These are phyloP conservation scores for Wolfiporia cocos DNA, from an alignment of 1,284 basidiomycete species.

Conservation along the genomic window DNA sequence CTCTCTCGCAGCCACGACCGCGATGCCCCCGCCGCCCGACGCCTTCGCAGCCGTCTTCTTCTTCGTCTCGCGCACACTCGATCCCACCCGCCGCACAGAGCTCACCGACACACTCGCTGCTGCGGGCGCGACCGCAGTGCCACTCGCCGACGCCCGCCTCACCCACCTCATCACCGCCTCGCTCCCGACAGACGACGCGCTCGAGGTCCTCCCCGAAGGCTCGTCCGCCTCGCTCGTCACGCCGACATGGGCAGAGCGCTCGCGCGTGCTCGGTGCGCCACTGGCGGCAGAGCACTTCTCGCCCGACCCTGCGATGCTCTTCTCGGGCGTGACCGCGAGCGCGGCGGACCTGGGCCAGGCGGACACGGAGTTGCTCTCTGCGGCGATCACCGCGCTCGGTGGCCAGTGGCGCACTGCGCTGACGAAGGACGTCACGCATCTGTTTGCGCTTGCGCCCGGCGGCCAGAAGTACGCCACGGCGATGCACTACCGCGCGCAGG, in stretches of 20 bases:
- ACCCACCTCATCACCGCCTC: slow-evolving; percentile 23
- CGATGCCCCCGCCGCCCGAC: too few species aligned
- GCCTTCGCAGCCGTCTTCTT: slow-evolving; percentile 19
- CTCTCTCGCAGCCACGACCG: too few species aligned
- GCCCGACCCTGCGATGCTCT: slow-evolving; percentile 69
- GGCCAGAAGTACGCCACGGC: slow-evolving; percentile 60
- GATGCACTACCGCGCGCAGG: slow-evolving; percentile 47
- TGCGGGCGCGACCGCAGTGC: slow-evolving; percentile 15
- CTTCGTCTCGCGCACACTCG: slow-evolving; percentile 19
- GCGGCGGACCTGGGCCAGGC: slow-evolving; percentile 55
- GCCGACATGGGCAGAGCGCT: slow-evolving; percentile 61
- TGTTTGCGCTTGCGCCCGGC: slow-evolving; percentile 54
- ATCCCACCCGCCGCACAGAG: slow-evolving; percentile 11
- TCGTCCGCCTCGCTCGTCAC: slow-evolving; percentile 17
- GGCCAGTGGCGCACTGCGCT: slow-evolving; percentile 75
- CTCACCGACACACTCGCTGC: slow-evolving; percentile 18
- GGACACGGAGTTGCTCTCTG: slow-evolving; percentile 70
- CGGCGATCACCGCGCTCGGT: slow-evolving; percentile 71
- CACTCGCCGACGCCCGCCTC: slow-evolving; percentile 14
- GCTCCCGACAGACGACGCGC: slow-evolving; percentile 18
- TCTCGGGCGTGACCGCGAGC: slow-evolving; percentile 76
- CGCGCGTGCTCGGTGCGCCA: slow-evolving; percentile 46
- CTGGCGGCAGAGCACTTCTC: slow-evolving; percentile 65
- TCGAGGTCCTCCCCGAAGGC: slow-evolving; percentile 18
- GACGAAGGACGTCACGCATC: slow-evolving; percentile 81